Evolutionary conservation across 2,329 filamentous ascomycete species (phyloP).

Genomic region (Neofusicoccum sp.): DNA sequence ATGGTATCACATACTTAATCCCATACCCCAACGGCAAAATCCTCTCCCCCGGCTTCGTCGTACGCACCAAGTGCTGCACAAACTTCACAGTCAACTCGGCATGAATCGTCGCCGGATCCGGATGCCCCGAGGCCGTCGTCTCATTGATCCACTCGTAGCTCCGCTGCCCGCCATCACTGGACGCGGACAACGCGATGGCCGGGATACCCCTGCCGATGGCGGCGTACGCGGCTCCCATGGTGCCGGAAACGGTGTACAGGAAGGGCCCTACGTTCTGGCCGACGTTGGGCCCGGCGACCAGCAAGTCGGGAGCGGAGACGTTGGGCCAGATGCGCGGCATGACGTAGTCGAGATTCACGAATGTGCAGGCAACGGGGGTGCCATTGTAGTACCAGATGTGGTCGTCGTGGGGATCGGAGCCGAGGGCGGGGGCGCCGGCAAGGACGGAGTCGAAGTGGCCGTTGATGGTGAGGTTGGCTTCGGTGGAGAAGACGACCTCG

Average conservation of each 20-base stretch:
- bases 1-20: conserved; percentile 33
- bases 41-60: conserved; percentile 33
- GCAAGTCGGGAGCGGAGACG: conserved; percentile 55
- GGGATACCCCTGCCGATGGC: conserved; percentile 54
- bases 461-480: conserved; percentile 44
- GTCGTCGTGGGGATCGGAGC: conserved; percentile 54
- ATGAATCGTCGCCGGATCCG: conserved; percentile 48
- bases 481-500: conserved; percentile 44
- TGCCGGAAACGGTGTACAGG: conserved; percentile 43
- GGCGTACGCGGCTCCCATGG: conserved; percentile 52
- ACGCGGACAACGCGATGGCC: conserved; percentile 53
- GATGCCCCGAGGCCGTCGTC: conserved; percentile 32
- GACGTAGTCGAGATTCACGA: conserved; percentile 60
- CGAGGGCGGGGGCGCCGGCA: conserved; percentile 51
- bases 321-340: conserved; percentile 51
- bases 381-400: conserved; percentile 66
- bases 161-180: conserved; percentile 41
- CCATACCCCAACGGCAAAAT: conserved; percentile 55
- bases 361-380: conserved; percentile 58
- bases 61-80: conserved; percentile 49
- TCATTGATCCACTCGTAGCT: conserved; percentile 50
- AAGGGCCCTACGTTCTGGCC: conserved; percentile 59
- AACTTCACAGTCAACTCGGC: conserved; percentile 49
- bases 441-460: conserved; percentile 52
- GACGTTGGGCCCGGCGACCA: conserved; percentile 60